phyloP scores from a whole-genome alignment of 1,139 yeast species.

The Yamadazyma mexicana region DNA sequence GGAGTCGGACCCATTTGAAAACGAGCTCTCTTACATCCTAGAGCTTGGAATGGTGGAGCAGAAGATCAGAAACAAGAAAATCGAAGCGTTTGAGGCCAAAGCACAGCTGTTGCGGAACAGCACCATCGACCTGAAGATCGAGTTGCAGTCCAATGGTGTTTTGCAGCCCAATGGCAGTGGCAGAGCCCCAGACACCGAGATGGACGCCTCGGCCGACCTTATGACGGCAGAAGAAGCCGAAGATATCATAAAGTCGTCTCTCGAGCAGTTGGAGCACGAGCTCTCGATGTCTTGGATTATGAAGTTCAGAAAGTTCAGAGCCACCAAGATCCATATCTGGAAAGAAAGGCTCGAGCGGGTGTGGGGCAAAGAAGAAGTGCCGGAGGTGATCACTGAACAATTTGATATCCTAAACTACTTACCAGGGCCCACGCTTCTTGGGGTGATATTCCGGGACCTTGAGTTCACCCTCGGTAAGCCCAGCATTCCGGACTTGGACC shows the following conservation, averaged over 20 bases:
- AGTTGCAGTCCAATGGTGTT: neutral
- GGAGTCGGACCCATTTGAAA: slow-evolving; percentile 47
- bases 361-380: slow-evolving; percentile 41
- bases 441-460: slow-evolving; percentile 30
- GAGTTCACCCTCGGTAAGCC: slow-evolving; percentile 30
- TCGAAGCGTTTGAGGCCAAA: slow-evolving; percentile 31
- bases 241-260: slow-evolving; percentile 33
- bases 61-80: slow-evolving; percentile 29
- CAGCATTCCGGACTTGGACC: slow-evolving; percentile 31
- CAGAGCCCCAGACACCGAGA: neutral
- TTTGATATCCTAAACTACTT: slow-evolving; percentile 37
- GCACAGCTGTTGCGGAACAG: slow-evolving; percentile 17
- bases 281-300: slow-evolving; percentile 72
- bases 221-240: slow-evolving; percentile 26
- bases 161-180: neutral
- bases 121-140: slow-evolving; percentile 21
- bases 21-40: slow-evolving; percentile 36
- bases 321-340: slow-evolving; percentile 28
- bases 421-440: slow-evolving; percentile 37
- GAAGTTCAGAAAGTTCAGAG: slow-evolving; percentile 29
- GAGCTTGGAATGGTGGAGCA: slow-evolving; percentile 43
- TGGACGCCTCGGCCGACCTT: neutral
- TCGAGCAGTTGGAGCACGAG: slow-evolving; percentile 39
- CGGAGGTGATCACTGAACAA: slow-evolving; percentile 29
- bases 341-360: slow-evolving; percentile 22